Evolutionary conservation across 306 rosid species (phyloP).

Genomic region (Begonia peltatifolia): DNA sequence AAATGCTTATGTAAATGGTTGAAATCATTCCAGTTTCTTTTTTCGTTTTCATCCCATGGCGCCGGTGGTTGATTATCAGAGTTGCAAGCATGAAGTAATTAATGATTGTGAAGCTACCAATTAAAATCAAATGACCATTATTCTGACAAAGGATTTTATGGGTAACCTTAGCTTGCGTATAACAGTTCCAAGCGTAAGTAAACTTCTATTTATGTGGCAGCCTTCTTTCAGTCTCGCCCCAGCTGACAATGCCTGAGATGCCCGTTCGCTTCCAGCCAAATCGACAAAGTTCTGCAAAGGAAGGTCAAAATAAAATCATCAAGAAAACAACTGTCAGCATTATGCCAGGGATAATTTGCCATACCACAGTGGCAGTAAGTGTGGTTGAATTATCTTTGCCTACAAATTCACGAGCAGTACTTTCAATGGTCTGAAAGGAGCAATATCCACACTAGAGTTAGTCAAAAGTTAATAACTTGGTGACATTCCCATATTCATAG

Average conservation of each 20-base stretch:
- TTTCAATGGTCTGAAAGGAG: constrained; percentile 63
- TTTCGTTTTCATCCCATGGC: too few species aligned
- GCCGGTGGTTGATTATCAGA: too few species aligned
- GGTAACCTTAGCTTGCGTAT: constrained; percentile 83
- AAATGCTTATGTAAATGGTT: too few species aligned
- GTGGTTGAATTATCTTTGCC: constrained; percentile 76
- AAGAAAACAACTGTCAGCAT: background rate
- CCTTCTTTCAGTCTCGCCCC: constrained; percentile 4
- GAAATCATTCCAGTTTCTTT: too few species aligned
- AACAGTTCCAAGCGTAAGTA: constrained; percentile 25
- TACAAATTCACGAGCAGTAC: constrained; percentile 80
- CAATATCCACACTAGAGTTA: constrained; percentile 7
- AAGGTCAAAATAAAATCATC: background rate
- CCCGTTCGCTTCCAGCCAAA: constrained; percentile 5
- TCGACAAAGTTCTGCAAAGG: constrained; percentile 3
- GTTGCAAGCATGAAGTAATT: background rate
- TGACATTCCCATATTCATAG: background rate
- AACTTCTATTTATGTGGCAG: constrained; percentile 4
- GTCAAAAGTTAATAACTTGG: background rate
- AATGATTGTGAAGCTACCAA: constrained; percentile 2
- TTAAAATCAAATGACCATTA: background rate
- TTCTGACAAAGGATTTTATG: constrained; percentile 15
- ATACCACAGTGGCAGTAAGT: constrained; percentile 75
- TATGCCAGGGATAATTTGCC: constrained; percentile 3
- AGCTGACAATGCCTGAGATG: constrained; percentile 4